Evolutionary conservation across 371 early-diverging fungal genomes (phyloP), one percentile per base, ranked within the genome.

Genomic region (Mucor mucedo): DNA sequence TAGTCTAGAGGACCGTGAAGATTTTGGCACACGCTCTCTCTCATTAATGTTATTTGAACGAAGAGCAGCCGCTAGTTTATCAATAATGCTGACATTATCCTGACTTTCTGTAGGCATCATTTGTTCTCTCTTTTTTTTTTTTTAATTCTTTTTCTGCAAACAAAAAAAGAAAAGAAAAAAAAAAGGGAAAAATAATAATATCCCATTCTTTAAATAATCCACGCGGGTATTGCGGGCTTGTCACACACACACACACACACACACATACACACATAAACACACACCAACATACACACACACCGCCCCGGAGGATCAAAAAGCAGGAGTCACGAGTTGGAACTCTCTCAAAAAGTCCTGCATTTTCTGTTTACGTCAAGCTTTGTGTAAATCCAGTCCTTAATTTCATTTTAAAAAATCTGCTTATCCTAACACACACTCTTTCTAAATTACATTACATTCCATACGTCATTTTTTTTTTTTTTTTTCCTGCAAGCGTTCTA

Each of bases 31-130:
- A 8, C 40, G 44, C 6, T 40, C 44, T 27, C 39, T 50, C 3
- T 52, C 27, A 10, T 27, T 44, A 6, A 61, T 28, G 28, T 50
- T 38, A 53, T 42, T 58, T 14, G 65, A 49, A 8, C 44, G 53
- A 55, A 65, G 55, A 30, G 65, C 65, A 33, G 65, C 54, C 5
- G 65, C 59, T 11, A 65, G 58, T 29, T 42, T 38, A 29, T 65
- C 65, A 39, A 65, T 54, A 13, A 59, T 52, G 39, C 55, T 58
- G 11, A 30, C 30, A 50, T 30, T 50, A 50, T 50, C 50, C 30
- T 30, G 28, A 30, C 47, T 27, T 27, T 50, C 30, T 50, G 50
- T 14, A 42, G 44, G 50, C 21, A 50, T 50, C 50, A 50, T 50
- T 47, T 44, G n/a, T 14, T n/a, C 14, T 44, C 7, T 47, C 8